phyloP scores from a whole-genome alignment of 208 protist species.

The Trypanosoma melophagium region DNA sequence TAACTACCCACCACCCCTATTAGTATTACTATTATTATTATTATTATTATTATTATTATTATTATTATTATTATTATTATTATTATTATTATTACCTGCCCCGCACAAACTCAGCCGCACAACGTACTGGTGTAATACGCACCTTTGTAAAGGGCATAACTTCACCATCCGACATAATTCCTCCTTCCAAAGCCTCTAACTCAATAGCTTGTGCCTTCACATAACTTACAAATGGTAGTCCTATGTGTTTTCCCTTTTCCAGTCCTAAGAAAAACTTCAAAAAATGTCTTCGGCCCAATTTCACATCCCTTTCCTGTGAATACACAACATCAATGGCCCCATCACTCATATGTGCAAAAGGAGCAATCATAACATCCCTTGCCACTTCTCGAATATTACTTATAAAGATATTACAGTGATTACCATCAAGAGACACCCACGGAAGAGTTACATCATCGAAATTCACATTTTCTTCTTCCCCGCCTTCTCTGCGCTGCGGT shows the following conservation, averaged over 20 bases:
- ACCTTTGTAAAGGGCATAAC: conserved; percentile 74
- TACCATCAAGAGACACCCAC: conserved; percentile 77
- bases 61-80: neutral
- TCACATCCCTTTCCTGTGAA: conserved; percentile 31
- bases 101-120: conserved; percentile 59
- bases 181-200: conserved; percentile 66
- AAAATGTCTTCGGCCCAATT: conserved; percentile 56
- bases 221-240: conserved; percentile 68
- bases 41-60: conserved; percentile 18
- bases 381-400: conserved; percentile 70
- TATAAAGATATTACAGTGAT: conserved; percentile 63
- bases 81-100: neutral
- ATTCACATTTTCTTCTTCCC: too few relatives aligned
- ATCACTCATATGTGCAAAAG: conserved; percentile 71
- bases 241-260: conserved; percentile 63
- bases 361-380: conserved; percentile 80
- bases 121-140: conserved; percentile 59
- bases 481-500: too few relatives aligned
- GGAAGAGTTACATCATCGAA: conserved; percentile 56
- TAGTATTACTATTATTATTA: neutral
- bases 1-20: too few relatives aligned
- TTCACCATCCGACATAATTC: conserved; percentile 85
- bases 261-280: conserved; percentile 65
- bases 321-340: conserved; percentile 81
- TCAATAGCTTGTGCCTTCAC: conserved; percentile 79